Base-by-base conservation (phyloP, 805 yeast species). In the Pichia manshurica region DNA sequence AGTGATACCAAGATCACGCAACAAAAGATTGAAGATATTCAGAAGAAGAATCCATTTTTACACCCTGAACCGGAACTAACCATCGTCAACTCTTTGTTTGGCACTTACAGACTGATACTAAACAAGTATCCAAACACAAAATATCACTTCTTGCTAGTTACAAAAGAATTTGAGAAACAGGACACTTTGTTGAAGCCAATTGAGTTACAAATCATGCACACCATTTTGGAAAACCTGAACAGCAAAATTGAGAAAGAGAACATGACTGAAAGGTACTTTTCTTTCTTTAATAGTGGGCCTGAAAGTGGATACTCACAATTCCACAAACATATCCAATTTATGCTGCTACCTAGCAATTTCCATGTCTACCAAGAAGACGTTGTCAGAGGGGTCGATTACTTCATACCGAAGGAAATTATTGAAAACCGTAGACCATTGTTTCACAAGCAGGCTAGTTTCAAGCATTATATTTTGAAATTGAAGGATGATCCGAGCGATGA, bases 231-330 rank as follows among this genome's bases (percentile, higher is more conserved):
- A 15, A 67, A 66, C 16, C 67, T 84, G 44, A 78, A 79, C 56
- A 20, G n/a, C 6, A 64, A 65, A 47, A 63, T 51, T 53, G 19
- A 29, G 13, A n/a, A 31, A 12, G 5, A 13, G 15, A 17, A 37
- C 12, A 20, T 21, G n/a, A 47, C 40, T 28, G 44, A 60, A 2
- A 47, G 67, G 33, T 83, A 86, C 73, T 72, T 90, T 62, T 89
- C 89, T 0, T 91, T 91, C 65, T 91, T 79, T 74, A 91, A 91
- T 65, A 81, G 87, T 60, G 99, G 99, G 7, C 79, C 81, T 17
- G 74, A 79, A 56, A 80, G 95, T 52, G 99, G 98, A 1, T 96
- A 96, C n/a, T 88, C 96, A 0, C 93, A 89, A 59, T 83, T 86
- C 42, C 99, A 91, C 68, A 88, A 87, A 62, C 99, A 91, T 66